Conservation (phyloP, 257 asterid genomes). For the Buddleja alternifolia region DNA sequence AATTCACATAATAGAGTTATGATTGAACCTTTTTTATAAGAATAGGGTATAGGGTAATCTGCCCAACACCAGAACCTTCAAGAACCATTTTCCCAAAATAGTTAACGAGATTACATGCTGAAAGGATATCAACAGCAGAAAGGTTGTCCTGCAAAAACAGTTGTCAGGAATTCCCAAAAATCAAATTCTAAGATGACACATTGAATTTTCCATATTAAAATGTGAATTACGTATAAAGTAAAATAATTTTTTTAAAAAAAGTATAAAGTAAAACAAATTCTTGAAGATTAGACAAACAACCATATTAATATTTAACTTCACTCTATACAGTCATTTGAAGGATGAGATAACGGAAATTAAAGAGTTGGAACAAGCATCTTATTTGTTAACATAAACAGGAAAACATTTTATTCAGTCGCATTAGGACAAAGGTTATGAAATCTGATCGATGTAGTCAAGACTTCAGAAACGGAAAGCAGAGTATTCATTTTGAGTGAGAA, state of each 20-base stretch:
- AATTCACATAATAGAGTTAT: slow-evolving; percentile 24
- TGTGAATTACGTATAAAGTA: not conserved
- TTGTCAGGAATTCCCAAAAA: slow-evolving; percentile 32
- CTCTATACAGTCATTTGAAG: slow-evolving; percentile 15
- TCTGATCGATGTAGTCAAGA: not conserved
- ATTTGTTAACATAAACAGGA: not conserved
- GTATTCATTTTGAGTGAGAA: slow-evolving; percentile 21
- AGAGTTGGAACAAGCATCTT: slow-evolving; percentile 21
- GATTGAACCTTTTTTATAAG: slow-evolving; percentile 78
- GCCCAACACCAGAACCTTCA: slow-evolving; percentile 98
- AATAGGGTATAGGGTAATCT: slow-evolving; percentile 87
- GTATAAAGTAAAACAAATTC: not conserved
- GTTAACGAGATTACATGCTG: slow-evolving; percentile 97
- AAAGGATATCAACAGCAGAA: slow-evolving; percentile 97
- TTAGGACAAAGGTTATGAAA: slow-evolving; percentile 18
- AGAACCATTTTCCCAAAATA: slow-evolving; percentile 96
- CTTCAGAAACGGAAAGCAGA: not conserved
- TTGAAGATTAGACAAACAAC: not conserved
- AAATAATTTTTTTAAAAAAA: not conserved
- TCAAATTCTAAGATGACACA: slow-evolving; percentile 23
- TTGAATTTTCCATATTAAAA: not conserved
- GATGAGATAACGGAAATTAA: slow-evolving; percentile 22
- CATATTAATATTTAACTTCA: slow-evolving; percentile 8
- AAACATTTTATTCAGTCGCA: slow-evolving; percentile 16
- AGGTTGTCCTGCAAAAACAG: slow-evolving; percentile 86